These are phyloP conservation scores for Candida takata DNA, from an alignment of 805 yeast species.

Conservation along the genomic window DNA sequence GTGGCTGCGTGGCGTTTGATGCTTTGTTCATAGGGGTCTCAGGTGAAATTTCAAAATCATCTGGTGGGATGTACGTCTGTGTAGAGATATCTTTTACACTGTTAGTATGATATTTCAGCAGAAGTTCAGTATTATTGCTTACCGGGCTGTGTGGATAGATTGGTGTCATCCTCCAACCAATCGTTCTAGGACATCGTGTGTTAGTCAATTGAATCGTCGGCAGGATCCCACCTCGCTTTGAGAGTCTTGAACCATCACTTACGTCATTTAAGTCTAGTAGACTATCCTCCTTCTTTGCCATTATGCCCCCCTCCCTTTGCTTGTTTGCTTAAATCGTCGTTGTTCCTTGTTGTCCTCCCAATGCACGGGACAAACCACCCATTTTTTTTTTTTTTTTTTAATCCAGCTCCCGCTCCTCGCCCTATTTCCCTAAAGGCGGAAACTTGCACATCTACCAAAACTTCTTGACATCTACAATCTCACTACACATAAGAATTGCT, in stretches of 20 bases:
- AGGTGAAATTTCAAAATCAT: constrained; percentile 15
- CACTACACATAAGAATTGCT: no score
- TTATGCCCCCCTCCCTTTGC: background rate
- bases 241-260: background rate
- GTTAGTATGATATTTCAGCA: background rate
- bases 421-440: no score
- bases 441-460: no score
- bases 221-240: no score
- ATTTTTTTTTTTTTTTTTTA: no score
- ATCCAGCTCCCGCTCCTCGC: no score
- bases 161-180: constrained; percentile 22
- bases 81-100: constrained; percentile 15
- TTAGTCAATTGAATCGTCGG: constrained; percentile 3
- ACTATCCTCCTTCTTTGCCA: constrained; percentile 3
- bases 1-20: background rate
- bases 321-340: no score
- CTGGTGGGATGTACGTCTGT: constrained; percentile 29
- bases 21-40: constrained; percentile 3
- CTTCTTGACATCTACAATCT: no score
- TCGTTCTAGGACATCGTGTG: constrained; percentile 3
- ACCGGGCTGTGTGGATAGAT: constrained; percentile 10
- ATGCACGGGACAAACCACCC: no score
- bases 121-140: background rate
- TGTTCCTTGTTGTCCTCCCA: no score
- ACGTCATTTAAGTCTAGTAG: constrained; percentile 11